Evolutionary conservation across 2,329 filamentous ascomycete species (phyloP).

Genomic region (Ascochyta viciae-villosae): DNA sequence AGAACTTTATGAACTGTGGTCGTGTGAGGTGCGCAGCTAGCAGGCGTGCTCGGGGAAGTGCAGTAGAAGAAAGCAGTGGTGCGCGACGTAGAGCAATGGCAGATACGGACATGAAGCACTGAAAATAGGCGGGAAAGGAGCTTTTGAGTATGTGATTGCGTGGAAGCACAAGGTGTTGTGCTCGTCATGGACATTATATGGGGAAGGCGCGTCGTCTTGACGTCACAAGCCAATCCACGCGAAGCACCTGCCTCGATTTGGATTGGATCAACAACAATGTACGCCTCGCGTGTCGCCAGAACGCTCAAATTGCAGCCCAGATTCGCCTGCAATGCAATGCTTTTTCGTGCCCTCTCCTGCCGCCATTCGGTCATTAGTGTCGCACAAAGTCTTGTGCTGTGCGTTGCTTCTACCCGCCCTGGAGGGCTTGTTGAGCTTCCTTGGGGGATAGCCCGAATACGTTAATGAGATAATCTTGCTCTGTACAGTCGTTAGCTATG

Average conservation of each 20-base stretch:
- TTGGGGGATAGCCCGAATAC: conserved; percentile 64
- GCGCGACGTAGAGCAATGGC: conserved; percentile 33
- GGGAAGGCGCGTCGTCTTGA: conserved; percentile 16
- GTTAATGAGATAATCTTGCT: conserved; percentile 68
- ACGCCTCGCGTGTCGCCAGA: conserved; percentile 3
- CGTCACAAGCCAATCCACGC: conserved; percentile 19
- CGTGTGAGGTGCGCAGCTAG: conserved; percentile 33
- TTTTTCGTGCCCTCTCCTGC: conserved; percentile 17
- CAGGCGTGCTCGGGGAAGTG: conserved; percentile 28
- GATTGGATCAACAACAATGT: conserved; percentile 3
- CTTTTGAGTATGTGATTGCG: conserved; percentile 8
- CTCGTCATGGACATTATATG: conserved; percentile 29
- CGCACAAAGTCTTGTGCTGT: not conserved
- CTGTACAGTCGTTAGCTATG: conserved; percentile 1
- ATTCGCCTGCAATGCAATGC: conserved; percentile 26
- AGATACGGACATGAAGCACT: conserved; percentile 30
- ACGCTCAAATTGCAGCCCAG: conserved; percentile 13
- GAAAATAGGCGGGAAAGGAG: conserved; percentile 2
- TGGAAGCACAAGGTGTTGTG: not conserved
- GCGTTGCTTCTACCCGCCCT: conserved; percentile 22
- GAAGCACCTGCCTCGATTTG: conserved; percentile 26
- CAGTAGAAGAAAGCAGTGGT: conserved; percentile 26
- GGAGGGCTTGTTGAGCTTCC: conserved; percentile 58
- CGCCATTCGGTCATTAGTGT: conserved; percentile 10
- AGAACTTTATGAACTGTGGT: conserved; percentile 22